Conservation (phyloP, 257 asterid species). For the Solanum gandarillasii region DNA sequence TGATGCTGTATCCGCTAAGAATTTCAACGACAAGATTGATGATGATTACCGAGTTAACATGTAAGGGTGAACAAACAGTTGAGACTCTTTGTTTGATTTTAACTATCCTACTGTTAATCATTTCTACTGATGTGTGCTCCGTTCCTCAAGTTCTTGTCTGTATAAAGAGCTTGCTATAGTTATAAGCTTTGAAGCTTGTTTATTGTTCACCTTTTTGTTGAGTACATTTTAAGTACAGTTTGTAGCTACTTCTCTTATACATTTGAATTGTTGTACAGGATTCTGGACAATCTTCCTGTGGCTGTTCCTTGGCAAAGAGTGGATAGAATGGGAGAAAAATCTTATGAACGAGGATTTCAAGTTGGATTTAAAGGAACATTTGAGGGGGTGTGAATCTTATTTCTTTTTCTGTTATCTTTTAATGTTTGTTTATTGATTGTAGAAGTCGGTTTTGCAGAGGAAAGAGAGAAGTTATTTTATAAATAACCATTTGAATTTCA, state of each 20-base stretch:
- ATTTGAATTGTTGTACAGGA: slow-evolving; percentile 12
- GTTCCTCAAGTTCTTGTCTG: background rate
- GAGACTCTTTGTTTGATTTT: background rate
- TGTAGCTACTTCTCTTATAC: background rate
- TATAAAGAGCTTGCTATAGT: background rate
- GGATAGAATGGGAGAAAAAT: slow-evolving; percentile 14
- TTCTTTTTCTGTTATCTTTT: background rate
- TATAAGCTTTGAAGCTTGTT: background rate
- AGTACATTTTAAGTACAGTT: background rate
- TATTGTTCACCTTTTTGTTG: background rate
- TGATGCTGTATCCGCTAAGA: slow-evolving; percentile 13
- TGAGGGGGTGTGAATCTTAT: slow-evolving; percentile 22
- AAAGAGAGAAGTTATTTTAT: slow-evolving; percentile 27
- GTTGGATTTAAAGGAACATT: slow-evolving; percentile 30
- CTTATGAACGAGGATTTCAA: slow-evolving; percentile 34
- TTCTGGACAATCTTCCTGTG: slow-evolving; percentile 48
- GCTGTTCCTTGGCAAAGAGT: slow-evolving; percentile 31
- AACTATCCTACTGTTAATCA: background rate
- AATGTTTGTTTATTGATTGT: background rate
- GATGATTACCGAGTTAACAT: slow-evolving; percentile 41
- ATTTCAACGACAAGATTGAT: slow-evolving; percentile 14
- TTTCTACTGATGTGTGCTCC: background rate
- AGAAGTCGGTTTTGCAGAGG: slow-evolving; percentile 15
- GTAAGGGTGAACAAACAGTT: slow-evolving; percentile 7
- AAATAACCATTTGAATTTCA: slow-evolving; percentile 39